Evolutionary conservation across 73 alveolate species (phyloP).

Genomic region (Paramecium caudatum): DNA sequence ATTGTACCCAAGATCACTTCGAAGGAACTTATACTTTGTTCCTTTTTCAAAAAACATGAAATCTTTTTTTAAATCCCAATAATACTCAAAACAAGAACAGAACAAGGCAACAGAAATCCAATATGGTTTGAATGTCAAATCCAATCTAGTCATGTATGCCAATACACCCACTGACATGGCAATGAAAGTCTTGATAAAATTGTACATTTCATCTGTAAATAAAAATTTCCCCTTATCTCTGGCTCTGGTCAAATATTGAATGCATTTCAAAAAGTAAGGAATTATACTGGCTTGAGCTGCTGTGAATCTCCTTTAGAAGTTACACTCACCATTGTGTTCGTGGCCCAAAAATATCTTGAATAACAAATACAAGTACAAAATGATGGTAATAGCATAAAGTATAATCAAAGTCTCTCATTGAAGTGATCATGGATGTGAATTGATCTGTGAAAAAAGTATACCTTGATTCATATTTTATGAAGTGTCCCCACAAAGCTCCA

Average conservation of each 20-base stretch:
- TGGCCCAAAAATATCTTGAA: background rate
- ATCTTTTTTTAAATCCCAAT: conserved; percentile 58
- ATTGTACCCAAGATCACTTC: conserved; percentile 63
- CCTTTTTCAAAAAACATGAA: conserved; percentile 55
- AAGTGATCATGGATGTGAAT: conserved; percentile 32
- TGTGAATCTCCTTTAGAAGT: conserved; percentile 32
- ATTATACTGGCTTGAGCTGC: conserved; percentile 29
- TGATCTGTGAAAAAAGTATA: conserved; percentile 48
- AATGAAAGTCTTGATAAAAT: conserved; percentile 31
- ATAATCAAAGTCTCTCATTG: conserved; percentile 64
- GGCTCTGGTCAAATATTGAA: conserved; percentile 37
- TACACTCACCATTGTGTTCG: conserved; percentile 52
- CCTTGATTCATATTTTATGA: conserved; percentile 53
- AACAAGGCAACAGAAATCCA: conserved; percentile 46
- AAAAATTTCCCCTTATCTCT: conserved; percentile 63
- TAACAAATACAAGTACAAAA: background rate
- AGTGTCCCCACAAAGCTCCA: conserved; percentile 57
- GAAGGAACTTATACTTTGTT: conserved; percentile 36
- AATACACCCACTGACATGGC: conserved; percentile 46
- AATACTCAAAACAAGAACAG: conserved; percentile 48
- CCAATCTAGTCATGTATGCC: conserved; percentile 41
- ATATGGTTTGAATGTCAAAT: background rate
- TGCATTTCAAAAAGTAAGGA: conserved; percentile 39
- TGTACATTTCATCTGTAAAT: conserved; percentile 55
- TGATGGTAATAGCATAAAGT: conserved; percentile 60